Evolutionary conservation across 2,329 filamentous ascomycete species (phyloP).

Genomic region (Aulographum hederae): DNA sequence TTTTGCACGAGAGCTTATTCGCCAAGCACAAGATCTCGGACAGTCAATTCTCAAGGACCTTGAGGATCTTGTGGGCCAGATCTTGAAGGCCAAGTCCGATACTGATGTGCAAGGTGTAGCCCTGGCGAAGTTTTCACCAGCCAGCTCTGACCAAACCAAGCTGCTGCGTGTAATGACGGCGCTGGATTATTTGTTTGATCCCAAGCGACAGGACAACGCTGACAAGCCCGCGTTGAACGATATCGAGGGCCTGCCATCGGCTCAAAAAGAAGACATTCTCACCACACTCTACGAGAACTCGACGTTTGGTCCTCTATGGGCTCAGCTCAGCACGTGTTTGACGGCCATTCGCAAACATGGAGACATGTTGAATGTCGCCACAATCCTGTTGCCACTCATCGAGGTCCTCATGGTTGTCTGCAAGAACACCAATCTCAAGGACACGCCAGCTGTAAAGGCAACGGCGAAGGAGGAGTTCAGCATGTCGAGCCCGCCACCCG

Average conservation of each 20-base stretch:
- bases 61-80: slow-evolving; percentile 67
- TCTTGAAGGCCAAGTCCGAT: slow-evolving; percentile 68
- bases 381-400: slow-evolving; percentile 82
- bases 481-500: slow-evolving; percentile 58
- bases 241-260: slow-evolving; percentile 34
- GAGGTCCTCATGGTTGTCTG: slow-evolving; percentile 98
- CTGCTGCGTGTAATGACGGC: slow-evolving; percentile 81
- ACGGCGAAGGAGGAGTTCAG: slow-evolving; percentile 43
- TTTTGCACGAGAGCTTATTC: slow-evolving; percentile 84
- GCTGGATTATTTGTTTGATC: slow-evolving; percentile 87
- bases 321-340: slow-evolving; percentile 76
- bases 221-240: slow-evolving; percentile 21
- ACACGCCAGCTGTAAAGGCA: slow-evolving; percentile 30
- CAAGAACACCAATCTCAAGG: slow-evolving; percentile 81
- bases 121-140: slow-evolving; percentile 85
- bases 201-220: slow-evolving; percentile 46
- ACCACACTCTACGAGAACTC: slow-evolving; percentile 77
- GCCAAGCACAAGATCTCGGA: slow-evolving; percentile 69
- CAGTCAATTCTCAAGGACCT: slow-evolving; percentile 73
- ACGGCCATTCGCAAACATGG: slow-evolving; percentile 77
- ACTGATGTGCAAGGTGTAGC: slow-evolving; percentile 93
- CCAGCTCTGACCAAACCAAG: slow-evolving; percentile 93
- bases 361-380: slow-evolving; percentile 93
- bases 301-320: slow-evolving; percentile 82
- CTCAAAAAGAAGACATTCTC: slow-evolving; percentile 68